phyloP scores from a whole-genome alignment of 768 basidiomycete species.

The Trichaptum fuscoviolaceum region DNA sequence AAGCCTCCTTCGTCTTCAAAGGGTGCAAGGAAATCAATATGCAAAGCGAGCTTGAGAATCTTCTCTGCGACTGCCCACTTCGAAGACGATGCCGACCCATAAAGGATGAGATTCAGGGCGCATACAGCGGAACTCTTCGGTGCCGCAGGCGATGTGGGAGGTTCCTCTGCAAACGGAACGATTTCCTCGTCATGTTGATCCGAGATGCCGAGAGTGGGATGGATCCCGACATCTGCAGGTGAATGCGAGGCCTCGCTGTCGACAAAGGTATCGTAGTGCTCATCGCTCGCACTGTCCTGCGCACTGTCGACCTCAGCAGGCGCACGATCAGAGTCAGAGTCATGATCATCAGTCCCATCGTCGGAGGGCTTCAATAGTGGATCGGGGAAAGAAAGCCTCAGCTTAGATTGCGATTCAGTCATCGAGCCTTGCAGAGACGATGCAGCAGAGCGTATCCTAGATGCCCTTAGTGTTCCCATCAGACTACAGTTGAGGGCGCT shows the following conservation, averaged over 20 bases:
- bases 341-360: not conserved
- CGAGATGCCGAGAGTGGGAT: not conserved
- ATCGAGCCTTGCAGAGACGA: not conserved
- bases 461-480: not conserved
- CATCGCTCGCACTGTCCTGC: not conserved
- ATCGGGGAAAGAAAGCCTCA: conserved; percentile 3
- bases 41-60: not conserved
- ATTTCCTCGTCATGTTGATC: not conserved
- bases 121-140: not conserved
- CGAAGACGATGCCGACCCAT: not conserved
- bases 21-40: not conserved
- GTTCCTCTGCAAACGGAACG: not conserved
- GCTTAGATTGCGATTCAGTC: conserved; percentile 6
- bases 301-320: not conserved
- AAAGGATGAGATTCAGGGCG: not conserved
- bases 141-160: not conserved
- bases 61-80: not conserved
- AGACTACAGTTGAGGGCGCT: not conserved
- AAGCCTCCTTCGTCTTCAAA: not conserved
- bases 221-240: not conserved
- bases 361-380: not conserved
- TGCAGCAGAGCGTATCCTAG: not conserved
- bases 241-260: not conserved
- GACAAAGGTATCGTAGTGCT: not conserved
- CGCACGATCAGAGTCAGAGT: not conserved